Conservation (phyloP, 768 basidiomycete genomes). For the Rhodosporidiobolus odoratus region DNA sequence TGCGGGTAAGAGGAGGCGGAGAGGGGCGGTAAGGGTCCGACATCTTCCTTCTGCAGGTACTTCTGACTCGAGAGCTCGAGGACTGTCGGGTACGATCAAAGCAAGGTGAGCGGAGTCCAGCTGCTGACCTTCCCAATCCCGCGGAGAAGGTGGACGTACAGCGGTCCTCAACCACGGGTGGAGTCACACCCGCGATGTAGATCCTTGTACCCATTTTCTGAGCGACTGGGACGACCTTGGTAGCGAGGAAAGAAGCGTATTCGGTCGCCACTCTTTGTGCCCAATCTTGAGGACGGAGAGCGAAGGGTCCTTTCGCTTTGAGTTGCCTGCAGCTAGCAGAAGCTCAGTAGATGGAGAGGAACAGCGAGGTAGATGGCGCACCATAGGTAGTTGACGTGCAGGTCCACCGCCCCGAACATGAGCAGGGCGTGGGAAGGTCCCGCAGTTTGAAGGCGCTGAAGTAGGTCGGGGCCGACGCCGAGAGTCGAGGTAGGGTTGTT, state of each 20-base stretch:
- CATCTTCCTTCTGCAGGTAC: slow-evolving; percentile 18
- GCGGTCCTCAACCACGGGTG: slow-evolving; percentile 26
- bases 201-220: background rate
- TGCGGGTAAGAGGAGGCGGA: background rate
- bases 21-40: slow-evolving; percentile 1
- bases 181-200: slow-evolving; percentile 10
- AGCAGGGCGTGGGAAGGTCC: slow-evolving; percentile 2
- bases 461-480: background rate
- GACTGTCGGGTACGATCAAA: background rate
- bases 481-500: slow-evolving; percentile 14
- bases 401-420: slow-evolving; percentile 18
- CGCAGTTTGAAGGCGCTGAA: background rate
- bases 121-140: background rate
- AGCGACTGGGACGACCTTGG: background rate
- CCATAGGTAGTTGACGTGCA: slow-evolving; percentile 32
- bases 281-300: background rate
- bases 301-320: background rate
- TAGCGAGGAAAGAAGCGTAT: slow-evolving; percentile 2
- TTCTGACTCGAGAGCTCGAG: slow-evolving; percentile 15
- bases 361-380: background rate
- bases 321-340: slow-evolving; percentile 17
- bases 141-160: background rate
- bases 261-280: background rate
- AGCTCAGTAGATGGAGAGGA: background rate
- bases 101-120: background rate